Evolutionary conservation across 805 yeast genomes (phyloP), one percentile per base, ranked within the genome.

Genomic region (Saturnispora dispora): DNA sequence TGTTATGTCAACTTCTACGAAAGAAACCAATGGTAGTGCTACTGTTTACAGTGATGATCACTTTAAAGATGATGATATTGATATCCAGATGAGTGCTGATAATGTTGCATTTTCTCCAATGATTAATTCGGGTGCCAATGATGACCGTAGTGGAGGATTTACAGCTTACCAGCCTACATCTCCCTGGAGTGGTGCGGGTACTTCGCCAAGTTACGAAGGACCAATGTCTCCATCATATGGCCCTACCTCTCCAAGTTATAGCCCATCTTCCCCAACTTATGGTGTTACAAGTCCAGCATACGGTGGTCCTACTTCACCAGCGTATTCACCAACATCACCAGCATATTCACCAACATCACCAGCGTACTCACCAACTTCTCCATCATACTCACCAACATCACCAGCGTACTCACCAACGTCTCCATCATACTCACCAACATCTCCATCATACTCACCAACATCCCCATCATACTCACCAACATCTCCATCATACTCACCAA

Each of bases 91-190:
- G 63, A 67, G 63, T 33, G 83, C 80, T 56, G 77, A 76, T 54
- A 74, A 73, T 56, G 90, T 83, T 59, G 88, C 87, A 60, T 93
- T 93, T 75, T 93, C 99, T 46, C 99, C 99, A 51, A 75, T 93
- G 66, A 86, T 77, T 36, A 93, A 89, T 55, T 81, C 96, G 32
- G 96, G 96, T 58, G 78, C 83, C 50, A 77, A 78, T 44, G 89
- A 85, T 53, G 88, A 82, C 52, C 73, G 75, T 50, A 75, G 83
- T 32, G 96, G 96, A 52, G 95, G 95, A 5, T 84, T 88, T 59
- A 87, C 96, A 9, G 61, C 68, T 11, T 68, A 68, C 50, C 76
- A 72, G 55, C 77, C 81, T 20, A 73, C 81, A 2, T 77, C 82
- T 2, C 82, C 83, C 58, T 76, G 75, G 65, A 78, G 84, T 15